Conservation (phyloP, 257 asterid genomes). For the Hygrophila difformis region DNA sequence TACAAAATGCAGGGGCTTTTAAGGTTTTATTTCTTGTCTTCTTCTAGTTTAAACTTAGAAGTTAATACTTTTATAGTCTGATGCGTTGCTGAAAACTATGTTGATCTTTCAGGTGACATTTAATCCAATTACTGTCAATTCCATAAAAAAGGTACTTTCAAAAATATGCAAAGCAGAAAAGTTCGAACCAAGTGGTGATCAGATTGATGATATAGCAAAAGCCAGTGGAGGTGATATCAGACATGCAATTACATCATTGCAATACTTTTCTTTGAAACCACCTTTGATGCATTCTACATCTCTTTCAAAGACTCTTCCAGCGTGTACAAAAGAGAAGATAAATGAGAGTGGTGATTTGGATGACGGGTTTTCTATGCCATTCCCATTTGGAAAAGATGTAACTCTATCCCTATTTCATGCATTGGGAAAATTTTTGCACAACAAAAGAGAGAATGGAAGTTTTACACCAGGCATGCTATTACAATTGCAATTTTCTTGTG, state of each 20-base stretch:
- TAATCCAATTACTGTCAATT: constrained; percentile 71
- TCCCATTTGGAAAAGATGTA: constrained; percentile 88
- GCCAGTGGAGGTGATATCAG: constrained; percentile 91
- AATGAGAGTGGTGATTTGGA: constrained; percentile 22
- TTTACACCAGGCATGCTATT: constrained; percentile 39
- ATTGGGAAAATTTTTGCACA: constrained; percentile 91
- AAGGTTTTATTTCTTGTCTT: constrained; percentile 58
- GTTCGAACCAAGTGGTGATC: constrained; percentile 48
- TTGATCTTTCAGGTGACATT: constrained; percentile 57
- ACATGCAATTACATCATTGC: constrained; percentile 79
- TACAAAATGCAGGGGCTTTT: constrained; percentile 78
- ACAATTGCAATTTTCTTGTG: too few species aligned
- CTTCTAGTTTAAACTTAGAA: constrained; percentile 8
- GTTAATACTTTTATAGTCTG: constrained; percentile 11
- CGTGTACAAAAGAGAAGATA: constrained; percentile 24
- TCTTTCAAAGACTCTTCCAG: constrained; percentile 16
- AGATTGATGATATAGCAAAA: constrained; percentile 65
- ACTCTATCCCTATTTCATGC: constrained; percentile 84
- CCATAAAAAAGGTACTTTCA: constrained; percentile 56
- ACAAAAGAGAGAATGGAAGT: constrained; percentile 62
- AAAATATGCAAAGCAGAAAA: constrained; percentile 64
- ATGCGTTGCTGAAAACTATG: constrained; percentile 6
- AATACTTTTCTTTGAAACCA: constrained; percentile 66
- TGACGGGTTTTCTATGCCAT: constrained; percentile 37
- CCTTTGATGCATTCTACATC: constrained; percentile 26